Evolutionary conservation across 164 flowering plant genomes (phyloP).

Genomic region (Tetrastigma voinierianum): DNA sequence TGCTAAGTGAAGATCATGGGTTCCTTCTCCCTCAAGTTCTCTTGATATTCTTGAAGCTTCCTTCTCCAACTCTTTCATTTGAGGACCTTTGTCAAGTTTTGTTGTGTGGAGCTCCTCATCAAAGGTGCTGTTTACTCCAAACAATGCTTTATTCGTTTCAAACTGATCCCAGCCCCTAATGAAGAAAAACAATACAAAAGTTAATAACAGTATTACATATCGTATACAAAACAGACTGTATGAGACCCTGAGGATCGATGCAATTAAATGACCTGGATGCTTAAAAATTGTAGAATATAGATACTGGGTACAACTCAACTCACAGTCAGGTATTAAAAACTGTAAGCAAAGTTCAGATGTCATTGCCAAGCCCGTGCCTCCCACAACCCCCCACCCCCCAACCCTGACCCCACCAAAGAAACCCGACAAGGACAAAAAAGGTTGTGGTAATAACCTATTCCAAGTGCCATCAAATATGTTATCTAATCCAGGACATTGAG

Average conservation of each 20-base stretch:
- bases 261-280: no score
- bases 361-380: no score
- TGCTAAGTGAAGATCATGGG: constrained; percentile 87
- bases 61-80: constrained; percentile 70
- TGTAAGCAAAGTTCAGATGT: no score
- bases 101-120: constrained; percentile 98
- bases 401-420: no score
- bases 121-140: constrained; percentile 97
- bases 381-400: no score
- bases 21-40: constrained; percentile 96
- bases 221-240: no score
- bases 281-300: no score
- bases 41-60: constrained; percentile 86
- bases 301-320: no score
- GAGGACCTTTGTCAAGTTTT: constrained; percentile 92
- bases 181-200: constrained; percentile 1
- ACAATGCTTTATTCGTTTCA: constrained; percentile 76
- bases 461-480: constrained; percentile 74
- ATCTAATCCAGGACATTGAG: constrained; percentile 76
- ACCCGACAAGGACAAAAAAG: not conserved
- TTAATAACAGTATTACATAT: not conserved
- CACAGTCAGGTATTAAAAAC: no score
- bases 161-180: constrained; percentile 94
- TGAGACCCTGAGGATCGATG: no score
- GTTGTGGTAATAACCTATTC: constrained; percentile 62